Evolutionary conservation across 305 asterid species (phyloP).

Genomic region (Rubia tinctorum): DNA sequence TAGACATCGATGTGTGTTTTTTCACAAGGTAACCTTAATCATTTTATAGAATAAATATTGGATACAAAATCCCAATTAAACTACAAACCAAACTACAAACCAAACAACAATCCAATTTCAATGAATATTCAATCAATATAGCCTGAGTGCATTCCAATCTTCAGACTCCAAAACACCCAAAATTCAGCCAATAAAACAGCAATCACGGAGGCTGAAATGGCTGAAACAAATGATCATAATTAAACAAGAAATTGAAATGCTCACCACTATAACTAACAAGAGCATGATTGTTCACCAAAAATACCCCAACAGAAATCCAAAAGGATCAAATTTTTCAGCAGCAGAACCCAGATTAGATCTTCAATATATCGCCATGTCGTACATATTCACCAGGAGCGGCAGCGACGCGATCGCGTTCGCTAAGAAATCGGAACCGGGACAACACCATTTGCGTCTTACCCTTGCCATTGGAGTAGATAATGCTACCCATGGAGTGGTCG

Average conservation of each 20-base stretch:
- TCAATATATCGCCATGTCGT: too few species aligned
- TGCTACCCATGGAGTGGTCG: too few species aligned
- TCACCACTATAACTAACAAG: conserved; percentile 89
- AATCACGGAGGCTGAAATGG: too few species aligned
- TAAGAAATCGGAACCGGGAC: too few species aligned
- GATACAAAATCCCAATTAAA: neutral
- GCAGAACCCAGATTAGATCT: conserved; percentile 51
- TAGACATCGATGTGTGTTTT: neutral
- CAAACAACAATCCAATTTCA: neutral
- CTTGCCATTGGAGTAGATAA: too few species aligned
- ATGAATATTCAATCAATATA: too few species aligned
- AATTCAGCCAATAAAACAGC: neutral
- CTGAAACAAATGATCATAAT: neutral
- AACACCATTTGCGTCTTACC: too few species aligned
- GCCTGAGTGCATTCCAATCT: neutral
- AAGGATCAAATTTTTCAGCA: conserved; percentile 39
- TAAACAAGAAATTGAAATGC: conserved; percentile 21
- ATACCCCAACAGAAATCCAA: conserved; percentile 43
- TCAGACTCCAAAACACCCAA: neutral
- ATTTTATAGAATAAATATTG: neutral
- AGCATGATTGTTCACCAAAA: conserved; percentile 54
- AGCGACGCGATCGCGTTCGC: too few species aligned
- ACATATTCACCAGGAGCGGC: too few species aligned
- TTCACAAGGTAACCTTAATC: neutral
- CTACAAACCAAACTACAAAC: too few species aligned